A percentile compares a stretch with the other conserved stretches of the same genome.
Conservation (phyloP, 805 yeast species). For the Cyberlindnera mrakii region DNA sequence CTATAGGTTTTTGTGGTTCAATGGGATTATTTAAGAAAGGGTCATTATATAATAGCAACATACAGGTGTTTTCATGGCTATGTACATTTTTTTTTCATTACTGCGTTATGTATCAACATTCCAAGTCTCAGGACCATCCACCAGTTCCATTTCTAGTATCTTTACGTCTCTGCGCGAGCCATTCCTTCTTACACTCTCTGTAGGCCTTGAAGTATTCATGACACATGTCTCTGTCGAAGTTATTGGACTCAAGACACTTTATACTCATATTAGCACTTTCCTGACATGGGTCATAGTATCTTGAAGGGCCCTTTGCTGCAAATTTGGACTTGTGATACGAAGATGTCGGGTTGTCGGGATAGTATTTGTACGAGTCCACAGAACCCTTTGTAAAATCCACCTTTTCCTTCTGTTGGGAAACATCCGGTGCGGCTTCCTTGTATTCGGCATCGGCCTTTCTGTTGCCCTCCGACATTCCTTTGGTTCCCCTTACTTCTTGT, state of each 20-base stretch:
- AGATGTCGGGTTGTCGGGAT: conserved; percentile 85
- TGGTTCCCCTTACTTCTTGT: neutral
- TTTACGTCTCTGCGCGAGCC: conserved; percentile 43
- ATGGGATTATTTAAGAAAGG: no score
- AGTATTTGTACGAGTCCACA: conserved; percentile 52
- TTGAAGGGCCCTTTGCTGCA: conserved; percentile 69
- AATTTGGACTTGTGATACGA: conserved; percentile 63
- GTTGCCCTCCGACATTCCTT: conserved; percentile 4
- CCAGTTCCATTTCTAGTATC: conserved; percentile 24
- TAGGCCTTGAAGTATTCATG: conserved; percentile 87
- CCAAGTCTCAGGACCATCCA: conserved; percentile 16
- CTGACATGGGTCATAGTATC: conserved; percentile 89
- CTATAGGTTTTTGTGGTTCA: no score
- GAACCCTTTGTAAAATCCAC: conserved; percentile 54
- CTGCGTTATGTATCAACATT: no score
- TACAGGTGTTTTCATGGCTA: neutral
- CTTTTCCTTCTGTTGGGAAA: conserved; percentile 27
- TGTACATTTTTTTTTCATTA: neutral
- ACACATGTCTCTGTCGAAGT: conserved; percentile 62
- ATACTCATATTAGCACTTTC: conserved; percentile 85
- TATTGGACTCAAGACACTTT: conserved; percentile 73
- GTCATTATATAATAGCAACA: no score
- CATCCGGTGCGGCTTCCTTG: conserved; percentile 20
- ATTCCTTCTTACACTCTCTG: conserved; percentile 81
- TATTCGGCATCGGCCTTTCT: conserved; percentile 15